A percentile compares a stretch with the other conserved stretches of the same genome.
These are phyloP conservation scores for Dactylonectria macrodidyma DNA, from an alignment of 2,329 filamentous ascomycete species.

Conservation along the genomic window DNA sequence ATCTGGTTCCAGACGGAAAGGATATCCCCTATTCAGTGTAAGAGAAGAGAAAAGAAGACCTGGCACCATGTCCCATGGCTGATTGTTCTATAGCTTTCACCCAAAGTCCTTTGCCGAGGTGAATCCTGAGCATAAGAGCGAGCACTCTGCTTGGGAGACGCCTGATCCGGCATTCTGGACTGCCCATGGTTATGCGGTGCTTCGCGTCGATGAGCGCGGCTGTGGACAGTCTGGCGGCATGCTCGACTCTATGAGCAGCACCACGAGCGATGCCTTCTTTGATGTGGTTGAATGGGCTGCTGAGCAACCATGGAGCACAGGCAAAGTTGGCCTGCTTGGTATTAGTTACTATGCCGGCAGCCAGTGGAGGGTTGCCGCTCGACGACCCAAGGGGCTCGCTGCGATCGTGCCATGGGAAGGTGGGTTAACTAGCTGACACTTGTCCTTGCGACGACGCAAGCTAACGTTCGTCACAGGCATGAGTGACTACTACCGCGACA, in stretches of 20 bases:
- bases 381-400: conserved; percentile 60
- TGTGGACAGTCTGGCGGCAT: conserved; percentile 62
- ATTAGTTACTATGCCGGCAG: conserved; percentile 62
- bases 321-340: conserved; percentile 64
- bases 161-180: conserved; percentile 72
- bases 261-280: conserved; percentile 64
- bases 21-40: conserved; percentile 75
- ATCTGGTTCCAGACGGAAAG: conserved; percentile 67
- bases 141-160: conserved; percentile 72
- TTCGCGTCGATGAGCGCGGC: conserved; percentile 67
- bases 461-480: conserved; percentile 44
- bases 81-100: background rate
- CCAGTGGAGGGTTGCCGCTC: conserved; percentile 65
- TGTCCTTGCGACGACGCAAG: too few relatives aligned
- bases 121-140: conserved; percentile 66
- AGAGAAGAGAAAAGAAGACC: conserved; percentile 19
- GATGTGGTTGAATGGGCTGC: conserved; percentile 66
- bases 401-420: conserved; percentile 66
- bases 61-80: too few relatives aligned
- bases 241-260: conserved; percentile 63
- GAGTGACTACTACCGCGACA: conserved; percentile 65
- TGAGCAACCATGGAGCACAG: conserved; percentile 59
- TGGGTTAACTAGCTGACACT: too few relatives aligned
- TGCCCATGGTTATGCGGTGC: conserved; percentile 65
- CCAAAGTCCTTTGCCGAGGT: conserved; percentile 60